Evolutionary conservation across 1,139 yeast genomes (phyloP).

Genomic region (Martiniozyma asiatica): DNA sequence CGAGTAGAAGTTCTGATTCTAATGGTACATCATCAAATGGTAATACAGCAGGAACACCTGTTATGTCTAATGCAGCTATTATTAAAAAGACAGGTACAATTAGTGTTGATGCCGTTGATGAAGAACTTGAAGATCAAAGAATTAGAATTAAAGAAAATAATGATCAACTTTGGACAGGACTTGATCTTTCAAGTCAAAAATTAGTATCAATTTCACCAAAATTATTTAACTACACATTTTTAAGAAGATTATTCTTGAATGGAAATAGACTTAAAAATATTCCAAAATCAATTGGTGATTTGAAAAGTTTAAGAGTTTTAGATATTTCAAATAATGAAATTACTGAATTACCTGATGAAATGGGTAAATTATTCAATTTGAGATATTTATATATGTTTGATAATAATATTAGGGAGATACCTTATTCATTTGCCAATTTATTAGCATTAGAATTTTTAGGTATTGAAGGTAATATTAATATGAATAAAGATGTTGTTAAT

Average conservation of each 20-base stretch:
- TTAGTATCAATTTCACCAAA: slow-evolving; percentile 57
- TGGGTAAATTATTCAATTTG: slow-evolving; percentile 73
- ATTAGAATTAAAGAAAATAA: slow-evolving; percentile 60
- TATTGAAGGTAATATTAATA: slow-evolving; percentile 75
- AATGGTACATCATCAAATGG: slow-evolving; percentile 14
- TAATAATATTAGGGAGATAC: slow-evolving; percentile 64
- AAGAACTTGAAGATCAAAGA: slow-evolving; percentile 69
- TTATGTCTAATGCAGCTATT: slow-evolving; percentile 12
- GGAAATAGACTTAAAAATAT: slow-evolving; percentile 66
- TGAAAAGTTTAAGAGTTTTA: slow-evolving; percentile 67
- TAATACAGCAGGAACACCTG: slow-evolving; percentile 9
- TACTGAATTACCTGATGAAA: slow-evolving; percentile 60
- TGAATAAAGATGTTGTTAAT: slow-evolving; percentile 53
- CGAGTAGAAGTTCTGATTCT: slow-evolving; percentile 9
- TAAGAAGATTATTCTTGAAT: slow-evolving; percentile 77
- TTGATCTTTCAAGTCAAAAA: slow-evolving; percentile 89
- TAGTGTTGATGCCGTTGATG: slow-evolving; percentile 43
- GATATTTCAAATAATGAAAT: slow-evolving; percentile 77
- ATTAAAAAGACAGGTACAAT: slow-evolving; percentile 10
- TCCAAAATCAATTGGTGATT: slow-evolving; percentile 59
- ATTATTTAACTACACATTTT: slow-evolving; percentile 69
- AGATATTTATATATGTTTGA: slow-evolving; percentile 81
- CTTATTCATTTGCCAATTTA: slow-evolving; percentile 76
- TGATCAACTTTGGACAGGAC: slow-evolving; percentile 84
- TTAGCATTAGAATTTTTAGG: slow-evolving; percentile 82